Base-by-base conservation (phyloP, 2,329 filamentous ascomycete genomes). In the Rosellinia necatrix region DNA sequence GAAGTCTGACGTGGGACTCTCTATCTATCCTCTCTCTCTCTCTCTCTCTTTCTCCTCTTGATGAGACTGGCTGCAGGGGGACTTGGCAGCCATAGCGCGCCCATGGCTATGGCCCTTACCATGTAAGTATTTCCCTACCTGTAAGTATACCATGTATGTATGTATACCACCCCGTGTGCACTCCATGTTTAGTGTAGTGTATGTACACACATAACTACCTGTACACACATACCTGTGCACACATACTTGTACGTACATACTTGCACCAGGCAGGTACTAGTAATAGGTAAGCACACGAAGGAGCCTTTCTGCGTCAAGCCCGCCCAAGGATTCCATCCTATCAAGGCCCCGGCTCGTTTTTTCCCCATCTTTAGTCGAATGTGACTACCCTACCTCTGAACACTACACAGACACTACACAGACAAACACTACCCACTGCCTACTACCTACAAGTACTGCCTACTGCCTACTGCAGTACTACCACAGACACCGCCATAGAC, bases 51-150 rank as follows among this genome's bases (percentile, higher is more conserved):
- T n/a, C n/a, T n/a, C n/a, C n/a, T n/a, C n/a, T n/a, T n/a, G n/a
- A n/a, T n/a, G n/a, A 59, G 49, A 56, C 10, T 38, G 38, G 53
- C 40, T 43, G 53, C 53, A 57, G 54, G 53, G 54, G 53, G 46
- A 27, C 35, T 60, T 49, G 48, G 46, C 44, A 22, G 6, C 34
- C 30, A 46, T 27, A 30, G 40, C 25, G 38, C 21, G n/a, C 32
- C 40, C 40, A 34, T 46, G 42, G n/a, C 29, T 43, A 24, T 38
- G 29, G 30, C 21, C 21, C 21, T 42, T n/a, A n/a, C n/a, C n/a
- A n/a, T n/a, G n/a, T n/a, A n/a, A n/a, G n/a, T n/a, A n/a, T n/a
- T n/a, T n/a, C n/a, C n/a, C n/a, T n/a, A n/a, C n/a, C n/a, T n/a
- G n/a, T n/a, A n/a, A n/a, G n/a, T n/a, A 41, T 13, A 37, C 19